Evolutionary conservation across 768 basidiomycete species (phyloP).

Genomic region (Sistotremastrum niveocremeum): DNA sequence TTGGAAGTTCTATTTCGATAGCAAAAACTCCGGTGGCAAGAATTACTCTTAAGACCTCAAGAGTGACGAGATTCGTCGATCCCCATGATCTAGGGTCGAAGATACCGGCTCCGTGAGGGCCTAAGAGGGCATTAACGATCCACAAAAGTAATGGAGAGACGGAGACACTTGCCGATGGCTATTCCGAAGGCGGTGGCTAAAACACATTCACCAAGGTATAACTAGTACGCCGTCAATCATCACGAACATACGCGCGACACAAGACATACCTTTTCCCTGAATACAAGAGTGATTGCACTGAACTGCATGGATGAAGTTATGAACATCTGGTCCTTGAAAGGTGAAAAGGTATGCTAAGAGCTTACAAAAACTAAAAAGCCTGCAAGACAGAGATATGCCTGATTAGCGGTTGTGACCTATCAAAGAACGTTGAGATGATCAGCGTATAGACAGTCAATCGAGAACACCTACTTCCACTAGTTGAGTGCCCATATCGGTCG

Average conservation of each 20-base stretch:
- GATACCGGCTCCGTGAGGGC: conserved; percentile 56
- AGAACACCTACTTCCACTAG: no score
- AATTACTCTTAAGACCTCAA: conserved; percentile 81
- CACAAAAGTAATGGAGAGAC: conserved; percentile 13
- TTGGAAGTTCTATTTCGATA: conserved; percentile 86
- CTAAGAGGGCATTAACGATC: conserved; percentile 29
- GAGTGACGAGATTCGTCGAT: conserved; percentile 42
- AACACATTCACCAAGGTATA: conserved; percentile 90
- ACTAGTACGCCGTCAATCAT: conserved; percentile 18
- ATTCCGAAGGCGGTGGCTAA: conserved; percentile 57
- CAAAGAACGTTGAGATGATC: no score
- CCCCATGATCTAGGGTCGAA: conserved; percentile 76
- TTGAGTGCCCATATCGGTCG: no score
- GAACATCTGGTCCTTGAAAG: no score
- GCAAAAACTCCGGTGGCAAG: conserved; percentile 90
- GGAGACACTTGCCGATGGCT: conserved; percentile 22
- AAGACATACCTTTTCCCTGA: conserved; percentile 58
- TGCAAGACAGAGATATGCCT: no score
- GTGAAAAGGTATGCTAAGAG: no score
- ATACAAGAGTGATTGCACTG: conserved; percentile 67
- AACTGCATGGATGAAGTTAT: conserved; percentile 33
- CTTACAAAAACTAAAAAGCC: no score
- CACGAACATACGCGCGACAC: background rate
- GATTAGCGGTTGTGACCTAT: no score
- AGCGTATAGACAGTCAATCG: no score